Evolutionary conservation across 2,329 filamentous ascomycete species (phyloP).

Genomic region (Nemania sp.): DNA sequence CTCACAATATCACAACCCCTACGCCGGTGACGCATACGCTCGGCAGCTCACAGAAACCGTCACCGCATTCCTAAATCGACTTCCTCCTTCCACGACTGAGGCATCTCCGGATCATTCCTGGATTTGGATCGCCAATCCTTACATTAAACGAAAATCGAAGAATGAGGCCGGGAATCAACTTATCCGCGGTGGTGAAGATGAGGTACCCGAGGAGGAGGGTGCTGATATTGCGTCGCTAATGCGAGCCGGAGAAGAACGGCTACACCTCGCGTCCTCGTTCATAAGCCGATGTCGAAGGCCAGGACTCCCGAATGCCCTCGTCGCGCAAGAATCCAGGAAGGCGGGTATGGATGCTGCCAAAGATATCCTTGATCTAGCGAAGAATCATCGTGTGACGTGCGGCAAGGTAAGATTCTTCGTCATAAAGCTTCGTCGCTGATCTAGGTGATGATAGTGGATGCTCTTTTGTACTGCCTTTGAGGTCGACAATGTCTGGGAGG

Average conservation of each 20-base stretch:
- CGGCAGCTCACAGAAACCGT: constrained; percentile 68
- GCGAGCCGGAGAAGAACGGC: constrained; percentile 54
- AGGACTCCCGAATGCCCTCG: constrained; percentile 40
- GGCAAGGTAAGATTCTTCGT: constrained; percentile 61
- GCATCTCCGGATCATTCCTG: constrained; percentile 55
- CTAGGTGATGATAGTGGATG: constrained; percentile 72
- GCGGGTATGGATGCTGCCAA: constrained; percentile 53
- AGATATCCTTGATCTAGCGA: constrained; percentile 65
- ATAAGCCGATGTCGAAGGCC: constrained; percentile 50
- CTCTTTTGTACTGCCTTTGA: constrained; percentile 61
- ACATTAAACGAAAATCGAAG: constrained; percentile 45
- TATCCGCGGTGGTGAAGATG: constrained; percentile 52
- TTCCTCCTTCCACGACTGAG: constrained; percentile 67
- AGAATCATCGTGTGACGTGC: constrained; percentile 57
- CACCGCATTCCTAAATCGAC: constrained; percentile 65
- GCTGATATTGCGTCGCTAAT: constrained; percentile 54
- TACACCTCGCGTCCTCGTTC: constrained; percentile 51
- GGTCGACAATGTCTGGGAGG: constrained; percentile 66
- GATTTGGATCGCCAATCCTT: constrained; percentile 75
- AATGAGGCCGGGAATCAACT: constrained; percentile 41
- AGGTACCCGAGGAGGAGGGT: constrained; percentile 51
- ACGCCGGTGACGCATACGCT: constrained; percentile 56
- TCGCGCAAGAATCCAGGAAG: constrained; percentile 52
- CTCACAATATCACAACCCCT: constrained; percentile 58
- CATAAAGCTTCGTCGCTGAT: not conserved